Evolutionary conservation across 176 grass and related monocot species (phyloP), one percentile per base, ranked within the genome.

Genomic region (Juncus inflexus): DNA sequence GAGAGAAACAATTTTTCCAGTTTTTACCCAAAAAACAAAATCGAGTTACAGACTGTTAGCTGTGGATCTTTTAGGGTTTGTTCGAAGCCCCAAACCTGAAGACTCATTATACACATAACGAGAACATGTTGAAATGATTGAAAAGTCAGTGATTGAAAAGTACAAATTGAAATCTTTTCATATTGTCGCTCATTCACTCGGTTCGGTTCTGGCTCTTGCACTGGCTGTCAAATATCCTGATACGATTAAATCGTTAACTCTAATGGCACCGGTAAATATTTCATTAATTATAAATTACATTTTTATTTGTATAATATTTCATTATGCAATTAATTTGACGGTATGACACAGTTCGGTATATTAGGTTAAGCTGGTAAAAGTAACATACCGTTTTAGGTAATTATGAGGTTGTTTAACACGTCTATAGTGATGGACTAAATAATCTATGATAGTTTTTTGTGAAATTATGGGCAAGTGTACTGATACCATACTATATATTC

Each of bases 1-100:
- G 91, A 91, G 87, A 55, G 91, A 96, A 81, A 96, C 91, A 56
- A 73, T 96, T 37, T 96, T 96, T 77, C 91, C 82, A 12, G 87
- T 52, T 12, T 96, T 96, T 76, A 81, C 78, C 38, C 15, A 61
- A 5, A 69, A 54, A 1, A 83, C 84, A 19, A 16, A 72, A 12
- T 65, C 76, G 0, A 62, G 12, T 57, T 84, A 83, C 73, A 45
- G 87, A 61, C 83, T 96, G 69, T 83, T 88, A 77, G 91, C 91
- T 1, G 79, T 96, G 38, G 91, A 96, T 73, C 87, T 96, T 15
- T 79, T 96, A 2, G 91, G 91, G 35, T 96, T 96, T 75, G 91
- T 84, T 0, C 84, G 87, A 3, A 96, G 91, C 79, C 91, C 91
- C 7, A 96, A 96, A 70, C 91, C 91, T 63, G 77, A 69, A 6